Base-by-base conservation (phyloP, 2,329 filamentous ascomycete species). In the Apiospora aurea region DNA sequence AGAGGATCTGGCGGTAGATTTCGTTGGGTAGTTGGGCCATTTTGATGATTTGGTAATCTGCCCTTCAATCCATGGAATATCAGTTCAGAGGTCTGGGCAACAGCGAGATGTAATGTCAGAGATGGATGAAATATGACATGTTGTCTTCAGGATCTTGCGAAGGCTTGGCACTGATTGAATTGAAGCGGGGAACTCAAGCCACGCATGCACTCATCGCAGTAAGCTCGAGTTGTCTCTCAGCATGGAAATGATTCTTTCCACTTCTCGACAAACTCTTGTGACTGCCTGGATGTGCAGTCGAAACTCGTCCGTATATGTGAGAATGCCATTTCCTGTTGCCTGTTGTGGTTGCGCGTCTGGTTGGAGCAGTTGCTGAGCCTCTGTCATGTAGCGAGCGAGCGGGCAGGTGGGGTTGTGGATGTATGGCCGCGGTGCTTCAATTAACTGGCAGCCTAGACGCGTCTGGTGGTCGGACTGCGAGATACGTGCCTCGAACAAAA, bases 1-100 rank as follows among this genome's bases (percentile, higher is more conserved):
- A 64, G 57, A 41, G 57, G 21, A 64, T 64, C 7, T 64, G 57
- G 34, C 21, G 57, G 34, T 64, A 64, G 29, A 64, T 38, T 41
- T 64, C 34, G 34, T 64, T 41, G 18, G 57, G 57, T 14, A 41
- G 29, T 18, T 38, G 10, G 4, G 34, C 57, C 53, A 61, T 61
- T 21, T 61, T 38, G 53, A 18, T 0, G 26, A 8, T 61, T 34
- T 7, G 29, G 7, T n/a, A n/a, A 49, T 21, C 10, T 6, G 7
- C 18, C 46, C 46, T 49, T n/a, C 18, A n/a, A 49, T 10, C 21
- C 46, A 6, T 4, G 7, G 10, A 7, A n/a, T n/a, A 11, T 10
- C 18, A 21, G 8, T 2, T 49, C 7, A n/a, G 8, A 10, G 2
- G 7, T 10, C 10, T 49, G 38, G 34, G 10, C n/a, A 5, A 38